Conservation (phyloP, 352 stramenopile genomes). For the Globisporangium irregulare region DNA sequence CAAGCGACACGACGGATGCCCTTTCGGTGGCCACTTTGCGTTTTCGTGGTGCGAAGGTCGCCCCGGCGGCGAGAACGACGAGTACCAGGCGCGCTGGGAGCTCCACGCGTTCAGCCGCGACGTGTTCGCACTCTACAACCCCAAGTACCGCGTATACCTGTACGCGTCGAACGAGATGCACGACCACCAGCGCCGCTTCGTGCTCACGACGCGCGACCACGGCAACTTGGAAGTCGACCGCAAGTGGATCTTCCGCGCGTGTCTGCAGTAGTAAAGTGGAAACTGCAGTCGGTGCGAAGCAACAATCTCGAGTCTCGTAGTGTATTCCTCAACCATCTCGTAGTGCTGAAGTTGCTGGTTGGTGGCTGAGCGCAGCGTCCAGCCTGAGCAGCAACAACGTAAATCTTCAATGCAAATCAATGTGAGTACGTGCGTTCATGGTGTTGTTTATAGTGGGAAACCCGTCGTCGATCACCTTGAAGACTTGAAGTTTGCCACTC, state of each 20-base stretch:
- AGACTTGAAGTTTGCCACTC: too few species aligned
- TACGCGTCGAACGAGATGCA: constrained; percentile 4
- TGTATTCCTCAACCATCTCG: background rate
- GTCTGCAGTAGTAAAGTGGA: background rate
- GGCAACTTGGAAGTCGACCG: constrained; percentile 1
- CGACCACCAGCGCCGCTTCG: constrained; percentile 6
- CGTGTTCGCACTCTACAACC: constrained; percentile 11
- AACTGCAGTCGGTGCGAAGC: too few species aligned
- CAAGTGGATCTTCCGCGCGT: constrained; percentile 1
- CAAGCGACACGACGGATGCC: background rate
- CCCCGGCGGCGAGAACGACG: background rate
- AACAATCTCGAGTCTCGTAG: background rate
- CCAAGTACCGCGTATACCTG: constrained; percentile 1
- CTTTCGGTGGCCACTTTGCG: background rate
- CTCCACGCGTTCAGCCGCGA: constrained; percentile 8
- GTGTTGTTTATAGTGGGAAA: too few species aligned
- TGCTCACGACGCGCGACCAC: background rate
- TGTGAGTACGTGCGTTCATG: too few species aligned
- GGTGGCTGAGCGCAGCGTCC: too few species aligned
- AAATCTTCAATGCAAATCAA: too few species aligned
- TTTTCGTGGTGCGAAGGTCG: background rate
- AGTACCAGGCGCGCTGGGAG: constrained; percentile 6
- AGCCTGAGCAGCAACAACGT: too few species aligned
- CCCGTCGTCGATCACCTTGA: too few species aligned
- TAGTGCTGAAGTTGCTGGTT: background rate